A percentile compares a stretch with the other conserved stretches of the same genome.
Conservation (phyloP, 768 basidiomycete species). For the Kwoniella botswanensis region DNA sequence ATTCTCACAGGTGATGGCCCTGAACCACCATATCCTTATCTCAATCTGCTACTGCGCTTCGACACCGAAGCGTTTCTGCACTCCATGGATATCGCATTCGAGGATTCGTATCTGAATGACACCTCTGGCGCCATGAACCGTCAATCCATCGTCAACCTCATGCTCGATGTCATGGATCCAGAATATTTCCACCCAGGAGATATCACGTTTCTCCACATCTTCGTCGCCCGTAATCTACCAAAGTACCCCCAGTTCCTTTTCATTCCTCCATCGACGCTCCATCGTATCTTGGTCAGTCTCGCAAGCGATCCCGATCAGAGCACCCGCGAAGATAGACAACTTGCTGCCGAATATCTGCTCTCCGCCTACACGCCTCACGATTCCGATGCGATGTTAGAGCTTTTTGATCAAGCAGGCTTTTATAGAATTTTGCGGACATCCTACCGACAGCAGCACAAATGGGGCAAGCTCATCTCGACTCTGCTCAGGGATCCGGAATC, state of each 20-base stretch:
- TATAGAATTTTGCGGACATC: constrained; percentile 84
- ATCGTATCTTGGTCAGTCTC: constrained; percentile 76
- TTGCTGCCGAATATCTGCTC: constrained; percentile 90
- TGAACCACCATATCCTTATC: constrained; percentile 89
- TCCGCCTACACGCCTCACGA: constrained; percentile 89
- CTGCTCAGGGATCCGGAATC: constrained; percentile 73
- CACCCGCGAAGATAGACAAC: constrained; percentile 90
- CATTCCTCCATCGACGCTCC: constrained; percentile 70
- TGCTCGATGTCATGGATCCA: constrained; percentile 70
- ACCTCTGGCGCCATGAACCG: constrained; percentile 70
- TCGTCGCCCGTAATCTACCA: constrained; percentile 92
- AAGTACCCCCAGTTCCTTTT: constrained; percentile 86
- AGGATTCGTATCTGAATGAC: constrained; percentile 88
- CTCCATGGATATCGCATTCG: constrained; percentile 90
- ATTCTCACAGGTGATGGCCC: constrained; percentile 71
- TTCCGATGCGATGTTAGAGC: constrained; percentile 66
- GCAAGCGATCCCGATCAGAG: constrained; percentile 73
- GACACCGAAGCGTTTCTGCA: constrained; percentile 95
- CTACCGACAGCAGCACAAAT: constrained; percentile 75
- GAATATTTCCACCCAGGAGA: constrained; percentile 59
- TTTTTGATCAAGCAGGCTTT: constrained; percentile 85
- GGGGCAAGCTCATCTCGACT: constrained; percentile 74
- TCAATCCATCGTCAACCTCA: constrained; percentile 78
- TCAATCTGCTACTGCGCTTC: constrained; percentile 78
- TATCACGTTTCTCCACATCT: constrained; percentile 87